Base-by-base conservation (phyloP, 768 basidiomycete genomes). In the Calocera cornea region DNA sequence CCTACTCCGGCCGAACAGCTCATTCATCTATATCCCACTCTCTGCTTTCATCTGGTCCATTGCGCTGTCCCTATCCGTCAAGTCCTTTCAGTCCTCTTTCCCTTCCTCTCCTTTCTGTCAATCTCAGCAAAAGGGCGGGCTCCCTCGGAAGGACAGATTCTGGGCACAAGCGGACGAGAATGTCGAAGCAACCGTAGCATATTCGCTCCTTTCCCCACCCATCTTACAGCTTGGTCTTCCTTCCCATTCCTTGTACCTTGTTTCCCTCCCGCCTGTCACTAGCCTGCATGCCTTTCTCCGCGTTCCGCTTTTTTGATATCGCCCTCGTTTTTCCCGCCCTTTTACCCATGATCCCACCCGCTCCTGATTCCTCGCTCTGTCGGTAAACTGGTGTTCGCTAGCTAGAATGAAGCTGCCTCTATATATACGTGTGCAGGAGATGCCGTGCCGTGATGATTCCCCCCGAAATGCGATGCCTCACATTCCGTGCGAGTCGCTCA, bases 61-160 rank as follows among this genome's bases (percentile, higher is more conserved):
- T 19, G 12, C 41, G 38, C 63, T 50, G 22, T 63, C 41, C 41
- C 34, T 22, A 34, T 33, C 63, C 40, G 16, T 67, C 64, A 72
- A 71, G 71, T 72, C 76, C 78, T 76, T 76, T 75, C 76, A 73
- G 72, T 76, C 70, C 64, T 68, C 65, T 72, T 72, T 71, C 65
- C 49, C 64, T 68, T 63, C 69, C 69, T 72, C 64, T 68, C 54
- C 69, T 68, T 72, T 71, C 66, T 75, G 77, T 77, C 41, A 24
- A 24, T 64, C 41, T 50, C 33, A 36, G 31, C 64, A 38, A 27
- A 60, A 60, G 54, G 54, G 54, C 54, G 54, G 31, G 34, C 64
- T 49, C 49, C 29, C 47, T 54, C 34, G 54, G 54, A 60, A 60
- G 54, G 54, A 60, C 54, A 60, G 10, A 60, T n/a, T 33, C 24